These are phyloP conservation scores for Salix caprea DNA, from an alignment of 345 rosid genomes.

Conservation along the genomic window DNA sequence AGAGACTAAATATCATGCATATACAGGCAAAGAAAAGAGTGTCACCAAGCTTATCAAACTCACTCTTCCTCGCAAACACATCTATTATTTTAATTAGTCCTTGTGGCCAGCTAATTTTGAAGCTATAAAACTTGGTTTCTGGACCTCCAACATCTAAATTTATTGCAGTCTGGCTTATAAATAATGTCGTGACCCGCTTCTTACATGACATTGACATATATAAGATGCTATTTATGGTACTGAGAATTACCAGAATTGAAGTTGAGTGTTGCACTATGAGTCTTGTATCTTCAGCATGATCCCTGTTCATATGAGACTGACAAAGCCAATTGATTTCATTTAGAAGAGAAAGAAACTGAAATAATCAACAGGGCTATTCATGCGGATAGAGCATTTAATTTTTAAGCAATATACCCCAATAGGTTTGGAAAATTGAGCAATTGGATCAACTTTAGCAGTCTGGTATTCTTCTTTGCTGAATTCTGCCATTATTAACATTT, in stretches of 20 bases:
- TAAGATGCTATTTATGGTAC: background rate
- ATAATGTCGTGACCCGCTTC: background rate
- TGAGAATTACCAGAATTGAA: conserved; percentile 60
- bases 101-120: background rate
- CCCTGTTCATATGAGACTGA: conserved; percentile 91
- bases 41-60: background rate
- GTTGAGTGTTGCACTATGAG: conserved; percentile 70
- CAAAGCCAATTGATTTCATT: conserved; percentile 7
- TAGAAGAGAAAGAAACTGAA: conserved; percentile 5
- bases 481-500: conserved; percentile 38
- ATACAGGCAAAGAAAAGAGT: background rate
- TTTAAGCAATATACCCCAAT: conserved; percentile 53
- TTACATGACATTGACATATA: background rate
- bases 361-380: background rate
- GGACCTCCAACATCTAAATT: background rate
- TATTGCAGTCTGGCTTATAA: background rate
- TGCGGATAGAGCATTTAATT: background rate
- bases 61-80: background rate
- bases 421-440: conserved; percentile 79
- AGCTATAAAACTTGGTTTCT: background rate
- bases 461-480: conserved; percentile 66
- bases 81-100: background rate
- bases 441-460: conserved; percentile 77
- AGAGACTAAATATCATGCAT: background rate
- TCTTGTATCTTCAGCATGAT: conserved; percentile 83